phyloP scores from a whole-genome alignment of 2,329 filamentous ascomycete species.

The Colletotrichum sp. region DNA sequence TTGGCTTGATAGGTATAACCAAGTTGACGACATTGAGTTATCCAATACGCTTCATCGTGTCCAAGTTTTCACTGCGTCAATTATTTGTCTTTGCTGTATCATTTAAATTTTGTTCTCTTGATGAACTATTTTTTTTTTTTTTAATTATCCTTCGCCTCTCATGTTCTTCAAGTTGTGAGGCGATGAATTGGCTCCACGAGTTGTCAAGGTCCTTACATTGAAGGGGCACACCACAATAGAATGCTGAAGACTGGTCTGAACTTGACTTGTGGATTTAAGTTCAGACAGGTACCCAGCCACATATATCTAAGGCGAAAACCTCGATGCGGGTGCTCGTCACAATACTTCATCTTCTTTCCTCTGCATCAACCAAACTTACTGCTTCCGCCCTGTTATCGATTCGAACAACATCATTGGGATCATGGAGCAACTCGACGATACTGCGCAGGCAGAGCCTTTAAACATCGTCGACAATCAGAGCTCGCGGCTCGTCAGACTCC shows the following conservation, averaged over 20 bases:
- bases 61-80: too few relatives aligned
- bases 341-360: not conserved
- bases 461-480: not conserved
- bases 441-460: not conserved
- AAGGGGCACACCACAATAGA: too few relatives aligned
- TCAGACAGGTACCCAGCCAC: not conserved
- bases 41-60: too few relatives aligned
- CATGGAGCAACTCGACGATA: not conserved
- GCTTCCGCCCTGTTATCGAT: not conserved
- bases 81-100: too few relatives aligned
- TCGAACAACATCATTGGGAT: not conserved
- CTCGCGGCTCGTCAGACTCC: not conserved
- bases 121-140: too few relatives aligned
- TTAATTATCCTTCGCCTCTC: not conserved
- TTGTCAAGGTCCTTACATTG: not conserved
- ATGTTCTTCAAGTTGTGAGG: not conserved
- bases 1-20: too few relatives aligned
- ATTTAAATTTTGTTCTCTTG: too few relatives aligned
- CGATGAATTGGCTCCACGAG: not conserved
- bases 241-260: not conserved
- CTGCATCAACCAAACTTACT: not conserved
- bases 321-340: not conserved
- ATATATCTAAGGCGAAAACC: not conserved
- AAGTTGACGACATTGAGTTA: too few relatives aligned
- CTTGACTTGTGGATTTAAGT: rapidly evolving